Percentiles rank a stretch among this genome's conserved stretches.
phyloP scores from a whole-genome alignment of 148 eudicot genomes.

The Camellia lanceoleosa region DNA sequence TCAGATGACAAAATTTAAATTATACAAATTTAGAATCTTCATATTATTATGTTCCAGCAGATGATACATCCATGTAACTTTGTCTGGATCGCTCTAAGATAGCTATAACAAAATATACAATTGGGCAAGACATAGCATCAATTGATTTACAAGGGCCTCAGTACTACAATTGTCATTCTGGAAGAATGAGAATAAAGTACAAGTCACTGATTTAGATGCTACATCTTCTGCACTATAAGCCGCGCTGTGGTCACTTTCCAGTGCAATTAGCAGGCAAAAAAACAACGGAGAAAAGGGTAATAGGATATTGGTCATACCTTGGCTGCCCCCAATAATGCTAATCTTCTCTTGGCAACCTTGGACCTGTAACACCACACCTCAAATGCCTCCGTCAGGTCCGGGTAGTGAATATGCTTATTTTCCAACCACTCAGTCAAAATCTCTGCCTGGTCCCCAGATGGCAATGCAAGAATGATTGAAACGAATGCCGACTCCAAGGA shows the following conservation, averaged over 20 bases:
- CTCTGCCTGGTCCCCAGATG: slow-evolving; percentile 70
- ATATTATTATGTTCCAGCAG: not conserved
- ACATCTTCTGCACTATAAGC: not conserved
- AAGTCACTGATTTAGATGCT: not conserved
- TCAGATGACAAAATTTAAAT: no score
- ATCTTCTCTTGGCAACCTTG: slow-evolving; percentile 77
- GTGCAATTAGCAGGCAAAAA: not conserved
- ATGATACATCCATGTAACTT: not conserved
- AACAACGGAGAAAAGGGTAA: not conserved
- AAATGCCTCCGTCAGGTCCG: slow-evolving; percentile 88
- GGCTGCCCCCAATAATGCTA: slow-evolving; percentile 39
- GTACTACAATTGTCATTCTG: not conserved
- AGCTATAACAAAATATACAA: slow-evolving; percentile 2
- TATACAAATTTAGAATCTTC: no score
- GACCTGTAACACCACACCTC: slow-evolving; percentile 95
- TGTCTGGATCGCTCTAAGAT: not conserved
- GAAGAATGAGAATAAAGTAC: not conserved
- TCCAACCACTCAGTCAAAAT: slow-evolving; percentile 77
- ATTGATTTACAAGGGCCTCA: not conserved
- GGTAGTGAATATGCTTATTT: slow-evolving; percentile 57
- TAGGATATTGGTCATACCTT: slow-evolving; percentile 21
- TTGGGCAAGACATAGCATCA: not conserved
- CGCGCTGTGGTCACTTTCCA: not conserved
- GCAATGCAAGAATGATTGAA: slow-evolving; percentile 71
- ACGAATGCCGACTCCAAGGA: slow-evolving; percentile 76